Evolutionary conservation across 495 filamentous ascomycete genomes (phyloP), one percentile per base, ranked within the genome.

Genomic region (Podospora appendiculata): DNA sequence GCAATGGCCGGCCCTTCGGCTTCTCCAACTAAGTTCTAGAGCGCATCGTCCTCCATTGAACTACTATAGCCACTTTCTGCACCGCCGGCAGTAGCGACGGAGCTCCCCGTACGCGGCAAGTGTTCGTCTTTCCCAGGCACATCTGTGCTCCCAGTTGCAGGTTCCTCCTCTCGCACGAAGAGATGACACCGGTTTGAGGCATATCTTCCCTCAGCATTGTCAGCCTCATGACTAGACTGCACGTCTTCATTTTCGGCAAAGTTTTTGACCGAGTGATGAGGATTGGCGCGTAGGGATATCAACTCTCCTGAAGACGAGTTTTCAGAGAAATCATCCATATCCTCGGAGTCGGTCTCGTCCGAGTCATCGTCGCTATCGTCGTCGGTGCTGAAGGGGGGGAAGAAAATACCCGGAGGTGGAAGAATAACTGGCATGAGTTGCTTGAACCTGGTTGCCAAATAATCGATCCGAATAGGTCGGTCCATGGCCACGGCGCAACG

Each of bases 321-420:
- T 14, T 43, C 40, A 9, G 36, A 48, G 1, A 17, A 46, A 1
- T 47, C 39, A n/a, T 56, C 56, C 16, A 59, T 63, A 36, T 58
- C 60, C 10, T 70, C 66, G 5, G 57, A 61, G 35, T 62, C 54
- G 8, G 64, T 57, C 4, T 68, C 63, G 39, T 72, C 68, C 12
- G 62, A 63, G 4, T 63, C 61, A 17, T 54, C 60, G 14, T 58
- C 59, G 5, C 52, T 25, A 5, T 65, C 68, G 3, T 41, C 55
- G 17, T 66, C 64, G 11, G 55, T 48, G 38, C 69, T 69, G 44
- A 67, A 63, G 1, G 64, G 65, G 1, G 65, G 63, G 36, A 66
- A 65, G 47, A 70, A 74, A 16, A 68, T 70, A 6, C 65, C 58
- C 7, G 76, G 69, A 0, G 72, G 69, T 6, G 76, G 76, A 0